Conservation (phyloP, 2,329 filamentous ascomycete genomes). For the Coniochaeta prunicola region DNA sequence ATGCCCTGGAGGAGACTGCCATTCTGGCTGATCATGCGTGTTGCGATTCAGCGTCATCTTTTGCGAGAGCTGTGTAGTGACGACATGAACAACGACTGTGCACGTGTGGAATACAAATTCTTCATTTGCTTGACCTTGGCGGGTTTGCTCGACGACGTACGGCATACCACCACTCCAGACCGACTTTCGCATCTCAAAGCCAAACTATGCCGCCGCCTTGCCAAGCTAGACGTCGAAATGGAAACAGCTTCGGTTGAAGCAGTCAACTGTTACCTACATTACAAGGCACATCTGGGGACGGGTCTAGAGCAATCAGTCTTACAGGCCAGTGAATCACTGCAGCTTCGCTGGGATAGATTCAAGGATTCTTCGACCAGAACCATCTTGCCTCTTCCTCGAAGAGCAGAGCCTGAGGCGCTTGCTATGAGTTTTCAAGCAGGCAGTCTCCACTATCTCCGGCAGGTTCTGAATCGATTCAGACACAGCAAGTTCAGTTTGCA, state of each 20-base stretch:
- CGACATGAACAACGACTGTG: conserved; percentile 26
- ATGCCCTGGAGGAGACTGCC: conserved; percentile 56
- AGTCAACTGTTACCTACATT: neutral
- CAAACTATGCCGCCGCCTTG: conserved; percentile 50
- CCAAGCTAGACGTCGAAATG: conserved; percentile 44
- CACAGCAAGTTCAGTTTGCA: neutral
- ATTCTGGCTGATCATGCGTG: conserved; percentile 55
- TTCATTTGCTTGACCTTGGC: conserved; percentile 43
- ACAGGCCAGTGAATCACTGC: conserved; percentile 3
- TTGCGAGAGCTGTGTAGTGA: conserved; percentile 26
- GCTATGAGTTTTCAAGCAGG: conserved; percentile 22
- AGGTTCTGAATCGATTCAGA: conserved; percentile 3
- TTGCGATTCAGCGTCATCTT: conserved; percentile 47
- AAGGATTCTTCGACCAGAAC: conserved; percentile 27
- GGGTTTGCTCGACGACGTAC: conserved; percentile 33
- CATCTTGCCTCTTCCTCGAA: conserved; percentile 32
- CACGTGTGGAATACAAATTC: conserved; percentile 44
- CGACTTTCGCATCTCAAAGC: conserved; percentile 30
- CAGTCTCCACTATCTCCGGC: conserved; percentile 25
- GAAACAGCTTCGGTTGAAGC: conserved; percentile 2
- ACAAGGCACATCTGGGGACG: neutral
- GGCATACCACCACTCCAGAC: conserved; percentile 23
- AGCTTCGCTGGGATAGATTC: conserved; percentile 27
- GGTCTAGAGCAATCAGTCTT: neutral
- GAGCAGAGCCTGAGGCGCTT: conserved; percentile 18